Conservation (phyloP, 2,329 filamentous ascomycete species). For the Amylocarpus encephaloides region DNA sequence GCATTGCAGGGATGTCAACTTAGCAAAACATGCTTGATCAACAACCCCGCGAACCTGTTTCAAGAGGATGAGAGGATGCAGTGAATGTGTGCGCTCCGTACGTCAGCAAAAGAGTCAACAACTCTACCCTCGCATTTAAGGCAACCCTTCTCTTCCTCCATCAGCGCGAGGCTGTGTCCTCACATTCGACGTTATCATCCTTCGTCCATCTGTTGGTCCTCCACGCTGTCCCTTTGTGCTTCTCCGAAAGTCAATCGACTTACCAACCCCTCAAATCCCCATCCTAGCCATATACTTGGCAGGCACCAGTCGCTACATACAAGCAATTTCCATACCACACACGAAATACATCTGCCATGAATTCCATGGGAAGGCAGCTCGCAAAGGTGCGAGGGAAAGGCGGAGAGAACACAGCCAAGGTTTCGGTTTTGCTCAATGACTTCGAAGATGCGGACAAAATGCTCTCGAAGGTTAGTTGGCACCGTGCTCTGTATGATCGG, state of each 20-base stretch:
- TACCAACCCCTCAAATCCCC: background rate
- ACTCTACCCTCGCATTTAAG: background rate
- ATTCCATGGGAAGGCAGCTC: conserved; percentile 68
- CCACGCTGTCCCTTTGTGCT: background rate
- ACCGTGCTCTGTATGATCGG: background rate
- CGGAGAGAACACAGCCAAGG: conserved; percentile 69
- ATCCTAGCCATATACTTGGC: conserved; percentile 4
- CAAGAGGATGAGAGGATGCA: background rate
- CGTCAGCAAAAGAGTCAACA: background rate
- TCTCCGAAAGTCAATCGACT: background rate
- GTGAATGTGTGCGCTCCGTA: background rate
- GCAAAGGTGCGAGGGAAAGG: conserved; percentile 62
- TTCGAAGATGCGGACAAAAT: conserved; percentile 75
- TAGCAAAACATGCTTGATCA: background rate
- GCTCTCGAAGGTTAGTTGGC: conserved; percentile 55
- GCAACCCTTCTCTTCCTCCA: background rate
- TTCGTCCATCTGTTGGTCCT: background rate
- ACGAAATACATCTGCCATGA: conserved; percentile 43
- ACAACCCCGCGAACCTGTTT: conserved; percentile 13
- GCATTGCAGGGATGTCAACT: background rate
- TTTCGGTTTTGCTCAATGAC: conserved; percentile 67
- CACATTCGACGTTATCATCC: background rate
- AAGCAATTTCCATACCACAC: conserved; percentile 6
- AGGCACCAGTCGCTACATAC: conserved; percentile 5
- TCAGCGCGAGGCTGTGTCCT: conserved; percentile 2